Percentiles rank a stretch among this genome's conserved stretches.
Conservation (phyloP, 2,329 filamentous ascomycete species). For the Fusarium camptoceras region DNA sequence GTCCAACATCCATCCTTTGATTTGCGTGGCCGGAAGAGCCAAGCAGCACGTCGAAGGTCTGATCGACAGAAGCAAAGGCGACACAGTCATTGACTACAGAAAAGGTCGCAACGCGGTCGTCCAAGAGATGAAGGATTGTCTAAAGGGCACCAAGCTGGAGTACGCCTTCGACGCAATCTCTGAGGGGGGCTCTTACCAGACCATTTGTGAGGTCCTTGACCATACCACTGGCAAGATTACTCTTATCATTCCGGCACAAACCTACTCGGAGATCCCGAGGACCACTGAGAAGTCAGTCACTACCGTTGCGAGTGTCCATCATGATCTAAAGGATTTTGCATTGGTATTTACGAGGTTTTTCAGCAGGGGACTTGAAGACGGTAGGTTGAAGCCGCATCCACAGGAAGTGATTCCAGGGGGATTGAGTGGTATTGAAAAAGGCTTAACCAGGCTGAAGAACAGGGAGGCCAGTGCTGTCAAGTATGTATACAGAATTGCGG, state of each 20-base stretch:
- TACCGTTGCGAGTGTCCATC: conserved; percentile 27
- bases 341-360: conserved; percentile 1
- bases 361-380: conserved; percentile 14
- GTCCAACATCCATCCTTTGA: conserved; percentile 30
- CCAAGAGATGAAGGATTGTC: neutral
- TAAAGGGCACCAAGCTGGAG: conserved; percentile 3
- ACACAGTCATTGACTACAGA: conserved; percentile 32
- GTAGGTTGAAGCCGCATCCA: conserved; percentile 21
- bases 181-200: conserved; percentile 31
- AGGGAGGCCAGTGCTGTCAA: conserved; percentile 22
- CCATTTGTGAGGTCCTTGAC: conserved; percentile 24
- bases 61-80: conserved; percentile 20
- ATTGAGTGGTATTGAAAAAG: conserved; percentile 17
- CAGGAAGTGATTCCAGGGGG: conserved; percentile 26
- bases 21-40: conserved; percentile 28
- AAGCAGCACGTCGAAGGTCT: conserved; percentile 20
- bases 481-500: conserved; percentile 21
- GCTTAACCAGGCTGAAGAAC: neutral
- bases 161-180: conserved; percentile 28
- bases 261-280: conserved; percentile 28
- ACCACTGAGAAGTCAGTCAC: conserved; percentile 22
- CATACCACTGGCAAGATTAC: conserved; percentile 15
- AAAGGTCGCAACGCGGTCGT: neutral
- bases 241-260: conserved; percentile 23
- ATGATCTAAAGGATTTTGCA: conserved; percentile 19